These are phyloP conservation scores for Ceratocystis cubensis DNA, from an alignment of 2,329 filamentous ascomycete genomes.

Conservation along the genomic window DNA sequence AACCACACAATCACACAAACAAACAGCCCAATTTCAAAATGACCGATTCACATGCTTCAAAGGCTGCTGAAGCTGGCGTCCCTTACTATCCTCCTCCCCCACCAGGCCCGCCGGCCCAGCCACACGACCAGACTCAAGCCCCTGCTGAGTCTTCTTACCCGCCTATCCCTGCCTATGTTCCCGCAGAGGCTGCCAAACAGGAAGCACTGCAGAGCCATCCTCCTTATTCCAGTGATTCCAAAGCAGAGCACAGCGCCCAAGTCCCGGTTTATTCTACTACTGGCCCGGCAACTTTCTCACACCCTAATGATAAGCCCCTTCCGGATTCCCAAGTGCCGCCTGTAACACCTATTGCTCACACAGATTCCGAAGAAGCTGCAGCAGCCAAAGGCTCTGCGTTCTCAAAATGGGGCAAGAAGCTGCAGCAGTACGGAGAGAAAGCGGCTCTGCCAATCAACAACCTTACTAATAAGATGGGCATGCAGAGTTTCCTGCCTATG, in stretches of 20 bases:
- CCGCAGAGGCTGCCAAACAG: conserved; percentile 8
- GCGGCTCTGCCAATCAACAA: conserved; percentile 53
- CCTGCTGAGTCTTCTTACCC: conserved; percentile 18
- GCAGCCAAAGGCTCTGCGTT: conserved; percentile 7
- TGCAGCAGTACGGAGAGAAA: conserved; percentile 21
- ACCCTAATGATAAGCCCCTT: conserved; percentile 1
- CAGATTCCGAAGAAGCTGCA: neutral
- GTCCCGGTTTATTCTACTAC: neutral
- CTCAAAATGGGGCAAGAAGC: conserved; percentile 19
- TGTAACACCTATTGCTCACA: conserved; percentile 2
- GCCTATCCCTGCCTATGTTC: conserved; percentile 11
- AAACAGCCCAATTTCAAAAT: neutral
- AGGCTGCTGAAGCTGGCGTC: conserved; percentile 17
- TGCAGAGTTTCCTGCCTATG: conserved; percentile 74
- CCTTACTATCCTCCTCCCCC: conserved; percentile 21
- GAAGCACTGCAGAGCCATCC: conserved; percentile 11
- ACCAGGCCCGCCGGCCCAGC: conserved; percentile 14
- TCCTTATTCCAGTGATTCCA: neutral
- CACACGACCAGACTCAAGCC: conserved; percentile 9
- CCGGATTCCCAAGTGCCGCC: neutral
- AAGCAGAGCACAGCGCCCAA: neutral
- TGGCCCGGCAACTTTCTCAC: neutral
- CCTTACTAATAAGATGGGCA: conserved; percentile 69
- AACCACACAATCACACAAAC: neutral
- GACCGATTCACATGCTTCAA: conserved; percentile 11